phyloP scores from a whole-genome alignment of 345 rosid species.

The Populus nigra region DNA sequence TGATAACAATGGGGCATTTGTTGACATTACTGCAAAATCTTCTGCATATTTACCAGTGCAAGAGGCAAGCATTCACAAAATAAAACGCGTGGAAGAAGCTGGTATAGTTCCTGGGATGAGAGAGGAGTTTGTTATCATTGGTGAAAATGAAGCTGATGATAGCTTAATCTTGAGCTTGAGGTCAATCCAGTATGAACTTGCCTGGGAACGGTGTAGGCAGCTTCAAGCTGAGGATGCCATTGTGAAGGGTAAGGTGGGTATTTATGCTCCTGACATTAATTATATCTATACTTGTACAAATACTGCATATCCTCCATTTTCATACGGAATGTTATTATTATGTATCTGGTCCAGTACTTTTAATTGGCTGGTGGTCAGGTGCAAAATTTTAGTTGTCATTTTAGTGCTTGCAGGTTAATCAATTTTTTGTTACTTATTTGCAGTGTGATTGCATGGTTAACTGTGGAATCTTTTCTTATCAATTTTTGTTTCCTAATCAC shows the following conservation, averaged over 20 bases:
- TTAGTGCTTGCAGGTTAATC: background rate
- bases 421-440: background rate
- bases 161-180: conserved; percentile 79
- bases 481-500: background rate
- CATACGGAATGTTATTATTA: background rate
- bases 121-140: conserved; percentile 79
- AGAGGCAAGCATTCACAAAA: conserved; percentile 73
- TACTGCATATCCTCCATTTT: background rate
- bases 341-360: background rate
- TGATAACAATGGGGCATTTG: conserved; percentile 71
- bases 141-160: conserved; percentile 79
- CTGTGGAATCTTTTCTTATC: too few species aligned
- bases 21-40: conserved; percentile 85
- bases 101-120: conserved; percentile 80
- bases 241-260: conserved; percentile 80
- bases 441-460: background rate
- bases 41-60: conserved; percentile 73
- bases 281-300: background rate
- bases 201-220: conserved; percentile 97
- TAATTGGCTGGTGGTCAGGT: background rate
- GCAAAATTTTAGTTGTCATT: background rate
- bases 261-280: background rate
- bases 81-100: conserved; percentile 78
- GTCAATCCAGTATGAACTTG: conserved; percentile 68
- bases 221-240: conserved; percentile 93